A percentile compares a stretch with the other conserved stretches of the same genome.
Conservation (phyloP, 805 yeast species). For the Nakazawaea laoshanensis region DNA sequence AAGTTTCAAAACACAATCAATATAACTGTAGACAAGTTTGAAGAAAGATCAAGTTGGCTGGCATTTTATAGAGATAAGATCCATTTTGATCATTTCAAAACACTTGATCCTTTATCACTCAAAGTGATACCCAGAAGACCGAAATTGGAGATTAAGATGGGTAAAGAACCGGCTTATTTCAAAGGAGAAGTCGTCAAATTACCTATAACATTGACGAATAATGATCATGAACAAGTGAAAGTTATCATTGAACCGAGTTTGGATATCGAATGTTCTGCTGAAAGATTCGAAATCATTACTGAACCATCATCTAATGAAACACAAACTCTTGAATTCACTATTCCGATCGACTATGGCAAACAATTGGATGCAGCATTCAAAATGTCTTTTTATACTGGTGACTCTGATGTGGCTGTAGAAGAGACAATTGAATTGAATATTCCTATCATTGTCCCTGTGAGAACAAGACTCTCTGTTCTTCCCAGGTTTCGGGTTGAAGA, state of each 20-base stretch:
- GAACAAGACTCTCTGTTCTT: slow-evolving; percentile 19
- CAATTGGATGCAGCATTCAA: slow-evolving; percentile 1
- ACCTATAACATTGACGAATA: slow-evolving; percentile 18
- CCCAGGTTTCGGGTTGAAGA: slow-evolving; percentile 22
- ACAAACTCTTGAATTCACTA: neutral
- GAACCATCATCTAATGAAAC: neutral
- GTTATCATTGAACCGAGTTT: slow-evolving; percentile 16
- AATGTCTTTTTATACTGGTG: slow-evolving; percentile 17
- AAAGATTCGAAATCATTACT: neutral
- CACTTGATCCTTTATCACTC: slow-evolving; percentile 13
- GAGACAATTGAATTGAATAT: slow-evolving; percentile 13
- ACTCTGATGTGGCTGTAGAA: slow-evolving; percentile 19
- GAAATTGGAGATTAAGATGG: slow-evolving; percentile 18
- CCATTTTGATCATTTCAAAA: slow-evolving; percentile 11
- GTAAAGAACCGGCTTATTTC: slow-evolving; percentile 18
- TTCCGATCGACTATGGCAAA: slow-evolving; percentile 1
- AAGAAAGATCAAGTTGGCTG: too few species aligned
- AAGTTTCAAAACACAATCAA: too few species aligned
- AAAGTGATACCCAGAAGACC: slow-evolving; percentile 33
- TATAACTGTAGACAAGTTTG: too few species aligned
- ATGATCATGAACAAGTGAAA: slow-evolving; percentile 24
- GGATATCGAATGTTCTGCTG: slow-evolving; percentile 3
- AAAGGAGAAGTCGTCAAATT: slow-evolving; percentile 23
- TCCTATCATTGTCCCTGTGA: slow-evolving; percentile 17
- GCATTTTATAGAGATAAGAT: too few species aligned